A percentile compares a stretch with the other conserved stretches of the same genome.
Conservation (phyloP, 2,329 filamentous ascomycete species). For the Trichoderma hamatum region DNA sequence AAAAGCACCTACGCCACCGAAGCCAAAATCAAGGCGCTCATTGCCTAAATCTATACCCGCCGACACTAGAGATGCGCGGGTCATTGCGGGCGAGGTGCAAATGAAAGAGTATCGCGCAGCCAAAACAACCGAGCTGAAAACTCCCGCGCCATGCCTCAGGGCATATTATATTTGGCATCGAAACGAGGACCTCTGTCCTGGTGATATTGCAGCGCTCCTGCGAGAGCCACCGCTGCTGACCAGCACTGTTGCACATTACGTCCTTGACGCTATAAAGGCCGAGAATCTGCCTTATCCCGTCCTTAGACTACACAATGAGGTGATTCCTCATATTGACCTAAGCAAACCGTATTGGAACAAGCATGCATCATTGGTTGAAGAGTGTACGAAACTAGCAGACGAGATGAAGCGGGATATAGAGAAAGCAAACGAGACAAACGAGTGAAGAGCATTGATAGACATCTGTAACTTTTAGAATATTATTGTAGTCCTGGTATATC, state of each 20-base stretch:
- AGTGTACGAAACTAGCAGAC: background rate
- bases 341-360: slow-evolving; percentile 26
- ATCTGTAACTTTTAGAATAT: background rate
- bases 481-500: slow-evolving; percentile 24
- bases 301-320: slow-evolving; percentile 48
- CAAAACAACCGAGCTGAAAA: slow-evolving; percentile 32
- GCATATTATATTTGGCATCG: slow-evolving; percentile 68
- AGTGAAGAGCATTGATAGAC: background rate
- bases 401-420: background rate
- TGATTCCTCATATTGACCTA: slow-evolving; percentile 44
- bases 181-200: slow-evolving; percentile 52
- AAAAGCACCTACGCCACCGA: background rate
- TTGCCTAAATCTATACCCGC: background rate
- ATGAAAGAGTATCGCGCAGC: slow-evolving; percentile 42
- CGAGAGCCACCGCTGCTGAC: slow-evolving; percentile 62
- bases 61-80: slow-evolving; percentile 43
- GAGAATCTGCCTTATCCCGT: slow-evolving; percentile 56
- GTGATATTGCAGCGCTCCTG: slow-evolving; percentile 57
- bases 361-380: background rate
- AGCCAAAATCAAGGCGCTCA: background rate
- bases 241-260: slow-evolving; percentile 60
- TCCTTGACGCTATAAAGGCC: slow-evolving; percentile 56
- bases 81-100: slow-evolving; percentile 49
- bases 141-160: slow-evolving; percentile 47
- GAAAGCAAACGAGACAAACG: background rate